Percentiles rank a stretch among this genome's conserved stretches.
Conservation (phyloP, 495 filamentous ascomycete species). For the Penicillium verhagenii region DNA sequence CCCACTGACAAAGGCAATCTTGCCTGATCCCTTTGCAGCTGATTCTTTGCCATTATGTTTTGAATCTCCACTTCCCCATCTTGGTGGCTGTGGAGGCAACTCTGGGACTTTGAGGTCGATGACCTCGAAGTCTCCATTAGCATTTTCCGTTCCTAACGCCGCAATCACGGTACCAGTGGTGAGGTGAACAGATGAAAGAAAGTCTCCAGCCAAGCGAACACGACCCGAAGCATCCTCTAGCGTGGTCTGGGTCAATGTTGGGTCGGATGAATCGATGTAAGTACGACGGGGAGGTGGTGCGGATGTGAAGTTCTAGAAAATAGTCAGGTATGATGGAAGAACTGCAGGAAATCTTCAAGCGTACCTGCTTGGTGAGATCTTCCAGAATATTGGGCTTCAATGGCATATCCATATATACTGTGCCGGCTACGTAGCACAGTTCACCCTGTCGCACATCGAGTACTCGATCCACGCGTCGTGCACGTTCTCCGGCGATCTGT, state of each 20-base stretch:
- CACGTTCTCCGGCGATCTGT: conserved; percentile 74
- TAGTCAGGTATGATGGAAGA: not conserved
- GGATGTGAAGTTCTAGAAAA: conserved; percentile 71
- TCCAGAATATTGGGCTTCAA: conserved; percentile 96
- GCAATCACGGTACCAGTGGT: conserved; percentile 92
- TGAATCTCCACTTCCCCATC: conserved; percentile 60
- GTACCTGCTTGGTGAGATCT: conserved; percentile 87
- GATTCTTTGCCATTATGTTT: conserved; percentile 12
- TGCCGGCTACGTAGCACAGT: conserved; percentile 92
- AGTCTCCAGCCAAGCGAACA: conserved; percentile 71
- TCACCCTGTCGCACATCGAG: conserved; percentile 95
- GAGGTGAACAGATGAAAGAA: conserved; percentile 62
- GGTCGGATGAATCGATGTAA: conserved; percentile 56
- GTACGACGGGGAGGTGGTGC: conserved; percentile 78
- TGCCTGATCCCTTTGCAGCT: conserved; percentile 50
- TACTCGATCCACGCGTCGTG: conserved; percentile 75
- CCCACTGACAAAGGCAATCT: conserved; percentile 88
- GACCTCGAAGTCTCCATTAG: conserved; percentile 88
- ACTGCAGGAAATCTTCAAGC: conserved; percentile 10
- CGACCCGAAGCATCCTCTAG: conserved; percentile 96
- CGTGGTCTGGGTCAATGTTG: conserved; percentile 63
- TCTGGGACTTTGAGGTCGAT: conserved; percentile 86
- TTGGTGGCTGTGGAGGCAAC: conserved; percentile 72
- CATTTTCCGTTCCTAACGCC: conserved; percentile 88
- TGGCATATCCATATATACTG: conserved; percentile 95